Percentiles rank a stretch among this genome's conserved stretches.
Evolutionary conservation across 768 basidiomycete genomes (phyloP).

Genomic region (Glaciozyma antarctica): DNA sequence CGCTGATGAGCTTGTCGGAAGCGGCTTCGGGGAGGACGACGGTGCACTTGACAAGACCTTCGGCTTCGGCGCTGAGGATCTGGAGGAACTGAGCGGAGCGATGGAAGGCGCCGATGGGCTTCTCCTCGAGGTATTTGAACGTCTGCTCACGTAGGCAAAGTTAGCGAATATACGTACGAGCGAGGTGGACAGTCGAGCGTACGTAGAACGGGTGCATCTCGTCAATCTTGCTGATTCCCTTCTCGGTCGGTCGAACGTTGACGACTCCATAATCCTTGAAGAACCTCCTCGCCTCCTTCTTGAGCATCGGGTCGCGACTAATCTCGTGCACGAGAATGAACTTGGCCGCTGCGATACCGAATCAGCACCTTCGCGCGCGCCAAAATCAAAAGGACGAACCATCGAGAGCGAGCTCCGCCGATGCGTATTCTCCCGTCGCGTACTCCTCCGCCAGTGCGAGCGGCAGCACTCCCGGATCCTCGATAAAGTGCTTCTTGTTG

Average conservation of each 20-base stretch:
- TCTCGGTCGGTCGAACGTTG: constrained; percentile 75
- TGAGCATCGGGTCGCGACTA: constrained; percentile 80
- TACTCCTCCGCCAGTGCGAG: constrained; percentile 76
- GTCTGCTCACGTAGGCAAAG: constrained; percentile 47
- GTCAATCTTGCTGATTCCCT: constrained; percentile 52
- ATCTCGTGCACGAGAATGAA: constrained; percentile 82
- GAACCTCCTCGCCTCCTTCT: constrained; percentile 62
- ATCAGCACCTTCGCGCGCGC: not conserved
- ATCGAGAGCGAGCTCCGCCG: constrained; percentile 7
- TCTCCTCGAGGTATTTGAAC: constrained; percentile 86
- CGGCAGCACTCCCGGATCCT: constrained; percentile 74
- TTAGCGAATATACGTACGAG: constrained; percentile 1
- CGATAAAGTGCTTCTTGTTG: constrained; percentile 52
- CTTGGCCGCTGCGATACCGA: constrained; percentile 36
- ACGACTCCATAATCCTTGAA: constrained; percentile 68
- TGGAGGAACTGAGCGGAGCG: constrained; percentile 65
- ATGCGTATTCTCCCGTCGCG: constrained; percentile 36
- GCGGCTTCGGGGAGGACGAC: constrained; percentile 58
- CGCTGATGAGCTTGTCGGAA: constrained; percentile 59
- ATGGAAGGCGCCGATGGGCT: constrained; percentile 50
- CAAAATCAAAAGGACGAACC: not conserved
- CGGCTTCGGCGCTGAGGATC: constrained; percentile 82
- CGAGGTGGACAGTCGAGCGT: constrained; percentile 38
- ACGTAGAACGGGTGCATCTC: constrained; percentile 46
- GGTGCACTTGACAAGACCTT: constrained; percentile 68